Base-by-base conservation (phyloP, 1,284 basidiomycete species). In the Chondrostereum purpureum region DNA sequence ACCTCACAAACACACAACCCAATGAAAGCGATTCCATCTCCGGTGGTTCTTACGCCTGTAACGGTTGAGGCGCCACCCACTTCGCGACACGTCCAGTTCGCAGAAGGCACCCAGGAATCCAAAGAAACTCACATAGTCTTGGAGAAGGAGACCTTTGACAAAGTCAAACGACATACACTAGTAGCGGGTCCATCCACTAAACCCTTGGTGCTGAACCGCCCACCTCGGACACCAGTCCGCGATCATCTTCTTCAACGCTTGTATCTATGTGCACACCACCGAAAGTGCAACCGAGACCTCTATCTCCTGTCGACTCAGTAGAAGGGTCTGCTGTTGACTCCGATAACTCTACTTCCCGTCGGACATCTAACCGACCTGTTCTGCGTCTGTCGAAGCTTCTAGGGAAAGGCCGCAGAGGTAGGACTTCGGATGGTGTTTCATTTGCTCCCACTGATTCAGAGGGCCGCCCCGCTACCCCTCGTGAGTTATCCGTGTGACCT, bases 321-420 rank as follows among this genome's bases (percentile, higher is more conserved):
- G 39, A 41, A 20, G 39, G 23, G 21, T 41, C 39, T 13, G 17
- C 21, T 23, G 22, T 17, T n/a, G 39, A 41, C 10, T 41, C 39
- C 3, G 39, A 41, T 21, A 19, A 41, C 21, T n/a, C n/a, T n/a
- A n/a, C n/a, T n/a, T 41, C 39, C 21, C 21, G 16, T n/a, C 17
- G 39, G 5, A 21, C 14, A 23, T 41, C 39, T 4, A n/a, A 17
- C 4, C 39, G 21, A 2, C 5, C 22, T 12, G 18, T n/a, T 4
- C n/a, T 41, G 13, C 17, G 21, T 12, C 22, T 41, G 11, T 13
- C 39, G 2, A 41, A 21, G 2, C 13, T 41, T 13, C 39, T 21
- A n/a, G 16, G 22, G 4, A 41, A 23, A 23, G 21, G 16, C n/a
- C 39, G n/a, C 11, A 19, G 39, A 19, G n/a, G n/a, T n/a, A 41